phyloP scores from a whole-genome alignment of 208 protist genomes.

The Acanthamoeba rhysodes region DNA sequence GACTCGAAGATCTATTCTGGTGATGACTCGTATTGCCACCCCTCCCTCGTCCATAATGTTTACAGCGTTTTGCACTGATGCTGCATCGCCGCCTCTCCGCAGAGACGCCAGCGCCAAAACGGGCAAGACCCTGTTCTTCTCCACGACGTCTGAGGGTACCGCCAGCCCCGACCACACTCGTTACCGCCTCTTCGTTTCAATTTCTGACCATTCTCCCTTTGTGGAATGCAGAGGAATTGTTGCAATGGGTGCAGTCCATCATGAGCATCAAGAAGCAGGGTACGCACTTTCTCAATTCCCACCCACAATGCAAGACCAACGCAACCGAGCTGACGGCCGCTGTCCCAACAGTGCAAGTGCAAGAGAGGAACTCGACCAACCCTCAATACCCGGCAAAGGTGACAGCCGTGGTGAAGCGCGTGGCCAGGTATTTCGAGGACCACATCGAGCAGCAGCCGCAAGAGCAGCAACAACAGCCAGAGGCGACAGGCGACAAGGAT shows the following conservation, averaged over 20 bases:
- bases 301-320: background rate
- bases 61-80: background rate
- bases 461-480: background rate
- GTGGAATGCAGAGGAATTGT: background rate
- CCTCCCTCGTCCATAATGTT: background rate
- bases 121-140: background rate
- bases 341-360: background rate
- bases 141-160: background rate
- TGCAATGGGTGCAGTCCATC: conserved; percentile 6
- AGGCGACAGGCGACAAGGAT: background rate
- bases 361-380: background rate
- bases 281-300: background rate
- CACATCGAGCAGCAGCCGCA: background rate
- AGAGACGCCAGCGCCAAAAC: background rate
- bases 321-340: background rate
- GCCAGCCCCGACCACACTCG: background rate
- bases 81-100: background rate
- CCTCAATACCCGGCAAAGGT: background rate
- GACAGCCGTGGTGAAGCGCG: background rate
- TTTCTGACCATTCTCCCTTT: background rate
- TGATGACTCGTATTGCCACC: background rate
- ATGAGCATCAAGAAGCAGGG: background rate
- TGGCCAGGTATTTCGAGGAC: background rate
- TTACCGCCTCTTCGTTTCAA: background rate
- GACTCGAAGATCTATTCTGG: background rate